A percentile compares a stretch with the other conserved stretches of the same genome.
These are phyloP conservation scores for Cryptosporidium viatorum DNA, from an alignment of 169 alveolate genomes.

Conservation along the genomic window DNA sequence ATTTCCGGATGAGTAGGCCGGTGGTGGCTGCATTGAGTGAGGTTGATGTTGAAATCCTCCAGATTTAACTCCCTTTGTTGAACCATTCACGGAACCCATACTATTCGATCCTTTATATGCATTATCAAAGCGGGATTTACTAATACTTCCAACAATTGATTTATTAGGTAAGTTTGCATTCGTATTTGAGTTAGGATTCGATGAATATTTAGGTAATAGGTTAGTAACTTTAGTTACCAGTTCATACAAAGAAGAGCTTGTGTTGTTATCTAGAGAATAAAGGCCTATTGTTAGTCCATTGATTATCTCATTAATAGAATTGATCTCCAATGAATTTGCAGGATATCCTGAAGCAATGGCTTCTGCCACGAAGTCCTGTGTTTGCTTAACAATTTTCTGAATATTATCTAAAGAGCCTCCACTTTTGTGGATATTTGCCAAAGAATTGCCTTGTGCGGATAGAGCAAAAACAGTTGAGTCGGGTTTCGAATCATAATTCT, in stretches of 20 bases:
- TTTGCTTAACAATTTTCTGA: constrained; percentile 31
- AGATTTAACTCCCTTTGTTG: background rate
- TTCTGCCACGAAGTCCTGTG: constrained; percentile 43
- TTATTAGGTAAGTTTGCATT: background rate
- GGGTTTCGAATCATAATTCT: background rate
- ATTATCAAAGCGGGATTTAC: constrained; percentile 57
- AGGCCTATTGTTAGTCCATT: constrained; percentile 39
- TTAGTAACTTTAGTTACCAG: constrained; percentile 48
- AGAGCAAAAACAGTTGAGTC: background rate
- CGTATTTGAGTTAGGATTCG: background rate
- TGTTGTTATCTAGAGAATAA: constrained; percentile 32
- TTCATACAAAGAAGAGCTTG: constrained; percentile 49
- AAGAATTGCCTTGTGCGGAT: background rate
- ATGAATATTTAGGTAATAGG: constrained; percentile 32
- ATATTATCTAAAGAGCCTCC: constrained; percentile 3
- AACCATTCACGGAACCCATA: background rate
- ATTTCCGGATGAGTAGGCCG: background rate
- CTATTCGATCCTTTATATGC: background rate
- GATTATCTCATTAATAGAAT: constrained; percentile 50
- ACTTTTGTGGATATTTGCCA: background rate
- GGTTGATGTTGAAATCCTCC: background rate
- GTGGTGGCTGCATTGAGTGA: background rate
- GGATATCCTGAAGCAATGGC: constrained; percentile 56
- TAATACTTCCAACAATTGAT: background rate
- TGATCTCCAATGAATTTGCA: constrained; percentile 49